Conservation (phyloP, 2,329 filamentous ascomycete genomes). For the Ophiostoma piceae region DNA sequence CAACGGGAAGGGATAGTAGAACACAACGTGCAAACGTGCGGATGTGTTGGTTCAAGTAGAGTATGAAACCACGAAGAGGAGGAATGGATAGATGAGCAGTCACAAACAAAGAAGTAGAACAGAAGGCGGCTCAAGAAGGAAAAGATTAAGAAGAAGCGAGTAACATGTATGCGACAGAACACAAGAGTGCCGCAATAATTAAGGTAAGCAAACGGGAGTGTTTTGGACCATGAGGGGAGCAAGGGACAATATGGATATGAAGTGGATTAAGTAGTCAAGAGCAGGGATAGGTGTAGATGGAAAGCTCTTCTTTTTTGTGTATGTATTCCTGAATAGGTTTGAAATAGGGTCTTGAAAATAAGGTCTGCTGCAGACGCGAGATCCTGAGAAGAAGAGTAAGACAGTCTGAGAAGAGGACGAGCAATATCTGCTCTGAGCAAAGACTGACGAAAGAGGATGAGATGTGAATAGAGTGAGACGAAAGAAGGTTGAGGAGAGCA, state of each 20-base stretch:
- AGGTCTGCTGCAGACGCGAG: not conserved
- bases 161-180: not conserved
- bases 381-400: not conserved
- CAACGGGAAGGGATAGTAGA: conserved; percentile 13
- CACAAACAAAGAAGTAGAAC: not conserved
- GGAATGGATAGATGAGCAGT: conserved; percentile 2
- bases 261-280: conserved; percentile 2
- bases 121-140: conserved; percentile 11
- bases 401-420: conserved; percentile 2
- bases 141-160: not conserved
- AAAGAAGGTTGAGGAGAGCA: not conserved
- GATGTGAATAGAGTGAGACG: not conserved
- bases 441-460: not conserved
- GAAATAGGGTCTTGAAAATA: not conserved
- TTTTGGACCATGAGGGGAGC: not conserved
- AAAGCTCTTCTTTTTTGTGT: not conserved
- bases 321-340: not conserved
- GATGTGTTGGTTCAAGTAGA: not conserved
- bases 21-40: conserved; percentile 14
- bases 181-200: not conserved
- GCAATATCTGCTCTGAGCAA: not conserved
- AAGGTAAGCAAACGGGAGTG: conserved; percentile 12
- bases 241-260: conserved; percentile 5
- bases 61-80: conserved; percentile 12
- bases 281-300: not conserved